Evolutionary conservation across 768 basidiomycete species (phyloP), one percentile per base, ranked within the genome.

Genomic region (Plicaturopsis crispa): DNA sequence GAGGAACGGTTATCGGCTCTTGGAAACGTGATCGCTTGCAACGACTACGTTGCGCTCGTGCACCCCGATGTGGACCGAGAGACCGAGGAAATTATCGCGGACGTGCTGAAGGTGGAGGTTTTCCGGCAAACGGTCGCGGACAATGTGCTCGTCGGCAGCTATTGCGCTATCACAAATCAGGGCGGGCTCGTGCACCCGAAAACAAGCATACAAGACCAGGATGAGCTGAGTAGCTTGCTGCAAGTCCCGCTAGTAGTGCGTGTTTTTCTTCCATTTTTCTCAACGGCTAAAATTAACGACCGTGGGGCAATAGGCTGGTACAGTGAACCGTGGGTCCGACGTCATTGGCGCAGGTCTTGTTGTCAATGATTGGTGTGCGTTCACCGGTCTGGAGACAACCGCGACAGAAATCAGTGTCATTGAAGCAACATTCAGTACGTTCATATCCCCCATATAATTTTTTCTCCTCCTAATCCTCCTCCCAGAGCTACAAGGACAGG

Each of bases 361-460:
- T 40, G 96, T 98, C 41, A 99, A 99, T 53, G 96, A 98, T 59
- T 98, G 96, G 96, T 90, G 88, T 65, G 96, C 96, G 7, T 98
- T 98, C 63, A 91, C 92, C n/a, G 96, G 96, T 24, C 72, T 96
- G 20, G 96, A 99, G 55, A 98, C 96, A 44, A 99, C 96, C n/a
- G 96, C 96, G 28, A 98, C 94, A 38, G 96, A 99, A 62, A 90
- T 98, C 59, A 88, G 84, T 51, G 94, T 99, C 26, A 96, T 98
- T 51, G 96, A 99, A 59, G 92, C 93, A 19, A 73, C 91, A 36
- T 99, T 99, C 72, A 92, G 92, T 94, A 53, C 51, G 91, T 78
- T 17, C 32, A 36, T 26, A 34, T 40, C 20, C 12, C 31, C 22
- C 26, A 16, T 12, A 24, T 38, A 35, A 18, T 16, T 28, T 13